A percentile compares a stretch with the other conserved stretches of the same genome.
phyloP scores from a whole-genome alignment of 78 protist species.

The Blattamonas nauphoetae region DNA sequence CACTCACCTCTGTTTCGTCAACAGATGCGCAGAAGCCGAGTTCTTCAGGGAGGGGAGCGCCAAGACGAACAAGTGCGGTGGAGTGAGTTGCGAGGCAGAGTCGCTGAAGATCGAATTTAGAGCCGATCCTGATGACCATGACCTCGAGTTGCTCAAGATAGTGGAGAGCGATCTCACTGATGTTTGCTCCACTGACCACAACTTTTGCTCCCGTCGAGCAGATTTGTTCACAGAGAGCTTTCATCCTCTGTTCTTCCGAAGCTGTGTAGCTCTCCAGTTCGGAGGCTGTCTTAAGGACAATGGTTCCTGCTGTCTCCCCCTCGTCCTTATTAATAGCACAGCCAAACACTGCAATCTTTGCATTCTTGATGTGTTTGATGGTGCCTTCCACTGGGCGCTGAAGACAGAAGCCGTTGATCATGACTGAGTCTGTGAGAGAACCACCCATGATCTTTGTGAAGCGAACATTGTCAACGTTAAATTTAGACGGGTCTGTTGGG shows the following conservation, averaged over 20 bases:
- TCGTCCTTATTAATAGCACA: slow-evolving; percentile 15
- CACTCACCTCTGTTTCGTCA: slow-evolving; percentile 14
- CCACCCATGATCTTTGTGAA: slow-evolving; percentile 30
- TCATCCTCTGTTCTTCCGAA: slow-evolving; percentile 17
- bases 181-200: neutral
- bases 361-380: neutral
- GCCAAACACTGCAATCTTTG: slow-evolving; percentile 15
- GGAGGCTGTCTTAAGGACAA: slow-evolving; percentile 14
- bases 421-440: neutral
- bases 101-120: slow-evolving; percentile 35
- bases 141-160: slow-evolving; percentile 1
- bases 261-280: slow-evolving; percentile 20
- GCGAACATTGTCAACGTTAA: slow-evolving; percentile 28
- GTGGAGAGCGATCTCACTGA: slow-evolving; percentile 35
- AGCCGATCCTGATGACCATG: slow-evolving; percentile 10
- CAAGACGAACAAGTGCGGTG: slow-evolving; percentile 20
- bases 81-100: slow-evolving; percentile 7
- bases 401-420: slow-evolving; percentile 24
- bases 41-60: slow-evolving; percentile 1
- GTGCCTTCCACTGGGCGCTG: neutral
- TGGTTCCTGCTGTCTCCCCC: slow-evolving; percentile 23
- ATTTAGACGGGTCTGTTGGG: slow-evolving; percentile 17
- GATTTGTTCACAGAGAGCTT: neutral
- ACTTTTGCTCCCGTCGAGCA: slow-evolving; percentile 9
- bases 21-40: slow-evolving; percentile 15